These are phyloP conservation scores for Coffea humblotiana DNA, from an alignment of 305 asterid genomes.

Conservation along the genomic window DNA sequence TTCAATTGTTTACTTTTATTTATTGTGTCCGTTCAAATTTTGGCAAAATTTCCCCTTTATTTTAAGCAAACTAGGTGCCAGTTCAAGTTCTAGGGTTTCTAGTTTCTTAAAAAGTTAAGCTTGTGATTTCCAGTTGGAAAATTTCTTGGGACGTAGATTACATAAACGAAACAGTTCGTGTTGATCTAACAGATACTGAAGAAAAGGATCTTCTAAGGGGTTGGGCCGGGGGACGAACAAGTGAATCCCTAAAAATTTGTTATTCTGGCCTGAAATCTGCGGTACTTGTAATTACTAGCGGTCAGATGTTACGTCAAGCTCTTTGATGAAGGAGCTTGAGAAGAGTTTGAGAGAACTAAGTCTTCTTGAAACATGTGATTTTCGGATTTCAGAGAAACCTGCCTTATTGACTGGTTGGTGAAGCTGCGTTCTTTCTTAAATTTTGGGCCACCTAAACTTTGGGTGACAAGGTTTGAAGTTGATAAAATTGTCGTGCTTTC, in stretches of 20 bases:
- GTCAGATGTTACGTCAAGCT: not conserved
- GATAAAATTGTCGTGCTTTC: too few relatives aligned
- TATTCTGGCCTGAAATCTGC: not conserved
- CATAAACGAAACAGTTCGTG: not conserved
- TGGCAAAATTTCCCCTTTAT: not conserved
- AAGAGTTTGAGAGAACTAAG: not conserved
- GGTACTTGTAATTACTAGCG: not conserved
- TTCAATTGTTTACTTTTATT: not conserved
- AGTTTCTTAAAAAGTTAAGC: not conserved
- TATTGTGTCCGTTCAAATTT: not conserved
- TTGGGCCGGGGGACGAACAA: not conserved
- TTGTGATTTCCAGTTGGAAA: not conserved
- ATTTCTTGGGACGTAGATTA: not conserved
- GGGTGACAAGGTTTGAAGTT: not conserved
- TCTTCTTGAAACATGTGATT: constrained; percentile 9
- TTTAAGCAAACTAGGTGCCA: not conserved
- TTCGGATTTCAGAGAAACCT: not conserved
- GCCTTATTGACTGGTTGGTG: constrained; percentile 10
- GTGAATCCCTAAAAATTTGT: not conserved
- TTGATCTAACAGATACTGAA: not conserved
- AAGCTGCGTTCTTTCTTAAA: constrained; percentile 5
- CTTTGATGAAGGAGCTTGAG: not conserved
- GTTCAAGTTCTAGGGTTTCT: constrained; percentile 11
- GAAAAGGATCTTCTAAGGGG: not conserved
- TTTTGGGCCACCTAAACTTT: not conserved